These are phyloP conservation scores for Porphyra umbilicalis DNA, from an alignment of 31 red algal genomes.

Conservation along the genomic window DNA sequence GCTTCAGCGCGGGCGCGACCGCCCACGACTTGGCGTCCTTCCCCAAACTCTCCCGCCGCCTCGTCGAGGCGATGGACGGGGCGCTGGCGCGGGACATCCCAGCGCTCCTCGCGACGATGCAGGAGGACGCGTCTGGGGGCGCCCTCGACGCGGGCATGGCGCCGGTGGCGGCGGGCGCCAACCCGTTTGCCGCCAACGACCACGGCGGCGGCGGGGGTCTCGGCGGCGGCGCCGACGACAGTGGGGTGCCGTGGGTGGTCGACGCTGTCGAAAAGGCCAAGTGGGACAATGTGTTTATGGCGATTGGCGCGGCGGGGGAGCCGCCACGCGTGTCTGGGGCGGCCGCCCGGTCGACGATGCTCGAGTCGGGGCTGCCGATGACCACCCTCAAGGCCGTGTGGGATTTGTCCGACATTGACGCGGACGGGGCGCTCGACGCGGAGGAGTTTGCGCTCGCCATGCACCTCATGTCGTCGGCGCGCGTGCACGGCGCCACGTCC, in stretches of 20 bases:
- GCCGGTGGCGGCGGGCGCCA: constrained; percentile 42
- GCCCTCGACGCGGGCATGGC: constrained; percentile 36
- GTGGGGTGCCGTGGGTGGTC: constrained; percentile 41
- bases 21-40: constrained; percentile 60
- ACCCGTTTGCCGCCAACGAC: constrained; percentile 6
- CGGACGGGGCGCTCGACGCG: constrained; percentile 52
- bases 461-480: constrained; percentile 51
- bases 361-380: constrained; percentile 51
- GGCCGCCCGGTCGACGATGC: constrained; percentile 57
- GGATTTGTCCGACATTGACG: constrained; percentile 58
- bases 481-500: constrained; percentile 30
- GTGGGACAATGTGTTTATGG: constrained; percentile 59
- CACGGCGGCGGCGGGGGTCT: background rate
- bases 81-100: constrained; percentile 60
- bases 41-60: constrained; percentile 44
- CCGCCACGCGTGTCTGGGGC: constrained; percentile 32
- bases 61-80: constrained; percentile 52
- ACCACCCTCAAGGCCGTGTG: constrained; percentile 37
- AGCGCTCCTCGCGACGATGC: constrained; percentile 45
- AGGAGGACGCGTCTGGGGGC: constrained; percentile 27
- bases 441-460: constrained; percentile 78
- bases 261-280: constrained; percentile 39
- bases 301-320: constrained; percentile 34
- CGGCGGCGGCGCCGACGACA: background rate
- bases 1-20: constrained; percentile 48